These are phyloP conservation scores for Tanacetum coccineum DNA, from an alignment of 129 eudicot species.

Conservation along the genomic window DNA sequence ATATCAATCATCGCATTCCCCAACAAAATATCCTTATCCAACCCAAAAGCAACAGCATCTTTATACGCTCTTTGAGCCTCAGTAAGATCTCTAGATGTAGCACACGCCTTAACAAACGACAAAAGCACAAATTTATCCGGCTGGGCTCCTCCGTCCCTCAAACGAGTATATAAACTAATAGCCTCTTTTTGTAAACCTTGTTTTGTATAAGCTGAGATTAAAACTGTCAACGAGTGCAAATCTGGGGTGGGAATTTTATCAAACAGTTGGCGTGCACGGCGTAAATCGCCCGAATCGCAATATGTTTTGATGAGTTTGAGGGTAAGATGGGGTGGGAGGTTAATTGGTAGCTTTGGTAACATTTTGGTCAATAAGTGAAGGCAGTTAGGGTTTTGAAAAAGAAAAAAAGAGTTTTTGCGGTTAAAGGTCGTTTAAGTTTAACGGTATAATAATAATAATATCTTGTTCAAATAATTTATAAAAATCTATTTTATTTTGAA, in stretches of 20 bases:
- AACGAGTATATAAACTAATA: conserved; percentile 39
- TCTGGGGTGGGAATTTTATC: conserved; percentile 65
- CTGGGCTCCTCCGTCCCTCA: conserved; percentile 29
- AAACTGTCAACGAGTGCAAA: conserved; percentile 56
- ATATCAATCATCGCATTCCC: conserved; percentile 63
- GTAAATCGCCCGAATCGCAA: conserved; percentile 48
- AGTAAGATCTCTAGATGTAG: conserved; percentile 39
- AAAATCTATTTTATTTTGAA: too few relatives aligned
- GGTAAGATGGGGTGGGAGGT: conserved; percentile 50
- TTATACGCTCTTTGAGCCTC: conserved; percentile 43
- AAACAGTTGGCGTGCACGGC: conserved; percentile 74
- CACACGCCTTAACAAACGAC: conserved; percentile 68
- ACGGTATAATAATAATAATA: neutral
- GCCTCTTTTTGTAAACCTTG: conserved; percentile 50
- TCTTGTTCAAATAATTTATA: too few relatives aligned
- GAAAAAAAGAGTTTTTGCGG: conserved; percentile 4
- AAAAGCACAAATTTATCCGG: conserved; percentile 62
- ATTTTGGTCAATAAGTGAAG: conserved; percentile 24
- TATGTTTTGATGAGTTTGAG: conserved; percentile 45
- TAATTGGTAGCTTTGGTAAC: conserved; percentile 53
- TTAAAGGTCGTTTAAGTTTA: conserved; percentile 15
- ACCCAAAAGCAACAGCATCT: conserved; percentile 43
- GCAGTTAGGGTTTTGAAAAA: neutral
- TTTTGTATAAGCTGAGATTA: conserved; percentile 59
- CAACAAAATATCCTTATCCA: conserved; percentile 38